These are phyloP conservation scores for Hypholoma fasciculare DNA, from an alignment of 768 basidiomycete species.

Conservation along the genomic window DNA sequence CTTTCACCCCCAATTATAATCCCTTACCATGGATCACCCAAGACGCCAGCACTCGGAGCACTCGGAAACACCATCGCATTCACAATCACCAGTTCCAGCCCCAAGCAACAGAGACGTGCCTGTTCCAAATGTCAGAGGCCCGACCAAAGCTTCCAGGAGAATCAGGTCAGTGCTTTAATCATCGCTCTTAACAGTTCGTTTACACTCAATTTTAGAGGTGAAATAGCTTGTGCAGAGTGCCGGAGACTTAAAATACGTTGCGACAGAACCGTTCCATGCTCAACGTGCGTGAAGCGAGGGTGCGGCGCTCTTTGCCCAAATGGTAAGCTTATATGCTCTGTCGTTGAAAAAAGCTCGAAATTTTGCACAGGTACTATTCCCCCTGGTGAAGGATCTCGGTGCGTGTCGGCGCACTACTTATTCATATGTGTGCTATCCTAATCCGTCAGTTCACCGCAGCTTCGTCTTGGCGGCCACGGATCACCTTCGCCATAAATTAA, in stretches of 20 bases:
- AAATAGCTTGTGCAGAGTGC: constrained; percentile 46
- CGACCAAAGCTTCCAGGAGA: constrained; percentile 38
- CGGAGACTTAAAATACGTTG: constrained; percentile 43
- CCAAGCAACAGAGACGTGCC: constrained; percentile 6
- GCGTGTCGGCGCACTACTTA: constrained; percentile 11
- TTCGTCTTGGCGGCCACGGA: constrained; percentile 55
- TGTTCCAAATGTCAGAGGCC: constrained; percentile 7
- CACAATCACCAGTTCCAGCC: background rate
- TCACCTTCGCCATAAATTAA: constrained; percentile 48
- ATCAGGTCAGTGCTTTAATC: constrained; percentile 29
- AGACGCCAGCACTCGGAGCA: background rate
- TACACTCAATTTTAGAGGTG: constrained; percentile 26
- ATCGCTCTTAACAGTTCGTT: background rate
- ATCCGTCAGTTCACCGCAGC: constrained; percentile 21
- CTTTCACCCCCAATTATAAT: background rate
- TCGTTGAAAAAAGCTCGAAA: background rate
- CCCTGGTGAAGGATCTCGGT: constrained; percentile 56
- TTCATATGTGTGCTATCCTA: background rate
- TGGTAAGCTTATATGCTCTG: constrained; percentile 28
- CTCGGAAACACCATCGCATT: background rate
- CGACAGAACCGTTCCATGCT: constrained; percentile 40
- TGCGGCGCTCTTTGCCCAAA: constrained; percentile 53
- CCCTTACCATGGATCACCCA: background rate
- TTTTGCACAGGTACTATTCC: constrained; percentile 34
- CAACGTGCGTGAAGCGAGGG: constrained; percentile 53